phyloP scores from a whole-genome alignment of 208 protist genomes.

The Strigomonas galati region DNA sequence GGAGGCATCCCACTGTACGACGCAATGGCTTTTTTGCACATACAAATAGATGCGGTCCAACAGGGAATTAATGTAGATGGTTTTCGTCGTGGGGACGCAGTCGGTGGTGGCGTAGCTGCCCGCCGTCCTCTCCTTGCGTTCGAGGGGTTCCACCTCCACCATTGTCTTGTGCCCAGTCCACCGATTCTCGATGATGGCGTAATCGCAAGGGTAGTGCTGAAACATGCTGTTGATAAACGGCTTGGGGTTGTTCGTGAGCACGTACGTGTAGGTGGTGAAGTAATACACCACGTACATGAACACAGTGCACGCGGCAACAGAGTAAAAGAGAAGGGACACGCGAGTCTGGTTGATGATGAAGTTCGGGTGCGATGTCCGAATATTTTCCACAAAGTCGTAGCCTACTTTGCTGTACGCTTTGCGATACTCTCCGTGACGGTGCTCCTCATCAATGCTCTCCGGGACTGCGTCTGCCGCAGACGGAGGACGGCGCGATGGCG shows the following conservation, averaged over 20 bases:
- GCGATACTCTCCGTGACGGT: not conserved
- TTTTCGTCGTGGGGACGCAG: too few relatives aligned
- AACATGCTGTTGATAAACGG: constrained; percentile 43
- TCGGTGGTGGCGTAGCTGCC: not conserved
- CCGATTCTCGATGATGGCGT: constrained; percentile 58
- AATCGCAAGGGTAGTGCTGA: constrained; percentile 65
- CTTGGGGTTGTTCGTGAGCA: constrained; percentile 54
- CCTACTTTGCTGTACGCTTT: constrained; percentile 22
- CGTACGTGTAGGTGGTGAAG: constrained; percentile 61
- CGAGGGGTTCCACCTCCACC: constrained; percentile 18
- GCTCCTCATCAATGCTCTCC: not conserved
- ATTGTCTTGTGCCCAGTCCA: constrained; percentile 36
- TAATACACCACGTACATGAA: constrained; percentile 43
- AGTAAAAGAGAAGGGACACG: constrained; percentile 26
- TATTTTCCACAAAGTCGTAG: constrained; percentile 45
- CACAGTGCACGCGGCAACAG: constrained; percentile 16
- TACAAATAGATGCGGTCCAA: constrained; percentile 63
- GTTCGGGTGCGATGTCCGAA: constrained; percentile 26
- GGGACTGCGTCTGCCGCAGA: too few relatives aligned
- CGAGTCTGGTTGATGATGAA: constrained; percentile 24
- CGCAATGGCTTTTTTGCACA: constrained; percentile 40
- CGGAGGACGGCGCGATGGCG: too few relatives aligned
- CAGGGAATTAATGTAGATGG: constrained; percentile 52
- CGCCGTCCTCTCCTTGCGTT: not conserved
- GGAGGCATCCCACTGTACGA: constrained; percentile 43